Conservation (phyloP, 495 filamentous ascomycete genomes). For the Penicillium manginii region DNA sequence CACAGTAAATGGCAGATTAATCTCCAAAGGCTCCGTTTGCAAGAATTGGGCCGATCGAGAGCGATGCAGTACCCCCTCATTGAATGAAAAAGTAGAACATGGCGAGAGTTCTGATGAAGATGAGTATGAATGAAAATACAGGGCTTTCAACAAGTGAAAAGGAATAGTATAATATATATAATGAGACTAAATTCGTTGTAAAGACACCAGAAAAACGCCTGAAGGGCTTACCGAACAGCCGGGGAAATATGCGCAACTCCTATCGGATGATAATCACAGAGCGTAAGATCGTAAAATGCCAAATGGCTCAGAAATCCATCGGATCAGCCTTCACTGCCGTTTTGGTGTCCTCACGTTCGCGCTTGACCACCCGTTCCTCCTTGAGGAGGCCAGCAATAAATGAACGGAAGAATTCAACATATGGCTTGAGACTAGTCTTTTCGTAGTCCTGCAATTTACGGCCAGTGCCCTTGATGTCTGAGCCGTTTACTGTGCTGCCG, state of each 20-base stretch:
- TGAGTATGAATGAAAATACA: not conserved
- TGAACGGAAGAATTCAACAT: conserved; percentile 82
- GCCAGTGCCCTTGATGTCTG: conserved; percentile 37
- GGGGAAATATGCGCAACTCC: not conserved
- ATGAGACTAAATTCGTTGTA: not conserved
- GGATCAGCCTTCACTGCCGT: conserved; percentile 52
- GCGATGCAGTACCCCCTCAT: no score
- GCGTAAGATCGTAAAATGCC: conserved; percentile 3
- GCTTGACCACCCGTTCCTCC: conserved; percentile 75
- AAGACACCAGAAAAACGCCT: conserved; percentile 13
- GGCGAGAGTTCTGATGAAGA: not conserved
- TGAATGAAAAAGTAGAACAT: no score
- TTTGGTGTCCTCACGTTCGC: conserved; percentile 65
- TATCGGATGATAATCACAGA: conserved; percentile 7
- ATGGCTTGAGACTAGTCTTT: conserved; percentile 93
- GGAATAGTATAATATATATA: not conserved
- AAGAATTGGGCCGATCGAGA: no score
- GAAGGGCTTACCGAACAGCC: not conserved
- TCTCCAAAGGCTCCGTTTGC: no score
- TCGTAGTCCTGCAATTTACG: conserved; percentile 82
- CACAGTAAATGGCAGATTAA: no score
- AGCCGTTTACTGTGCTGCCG: conserved; percentile 39
- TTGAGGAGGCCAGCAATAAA: conserved; percentile 80
- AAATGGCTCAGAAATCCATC: conserved; percentile 53
- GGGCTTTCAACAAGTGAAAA: not conserved